phyloP scores from a whole-genome alignment of 106 monocot genomes.

The Acorus gramineus region DNA sequence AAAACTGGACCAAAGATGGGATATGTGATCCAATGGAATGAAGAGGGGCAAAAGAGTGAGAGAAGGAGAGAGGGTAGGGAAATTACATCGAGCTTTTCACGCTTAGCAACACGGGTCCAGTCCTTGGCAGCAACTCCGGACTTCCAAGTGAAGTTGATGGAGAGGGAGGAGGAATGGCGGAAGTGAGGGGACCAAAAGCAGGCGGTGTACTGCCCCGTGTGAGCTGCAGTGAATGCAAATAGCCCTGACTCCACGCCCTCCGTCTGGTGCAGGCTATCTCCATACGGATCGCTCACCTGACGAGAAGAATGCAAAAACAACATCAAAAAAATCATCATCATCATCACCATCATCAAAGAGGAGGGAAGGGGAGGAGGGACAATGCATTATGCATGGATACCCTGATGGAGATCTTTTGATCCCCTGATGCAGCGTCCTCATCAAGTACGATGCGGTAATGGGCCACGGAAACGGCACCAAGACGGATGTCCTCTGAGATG shows the following conservation, averaged over 20 bases:
- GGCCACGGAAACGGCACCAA: constrained; percentile 18
- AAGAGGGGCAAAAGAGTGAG: too few species aligned
- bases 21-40: too few species aligned
- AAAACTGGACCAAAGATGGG: too few species aligned
- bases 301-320: background rate
- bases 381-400: background rate
- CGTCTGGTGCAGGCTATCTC: constrained; percentile 15
- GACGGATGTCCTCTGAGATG: constrained; percentile 23
- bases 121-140: constrained; percentile 7
- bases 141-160: constrained; percentile 30
- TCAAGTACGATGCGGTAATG: constrained; percentile 15
- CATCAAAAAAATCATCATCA: too few species aligned
- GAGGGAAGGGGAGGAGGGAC: background rate
- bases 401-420: constrained; percentile 12
- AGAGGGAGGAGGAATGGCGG: constrained; percentile 13
- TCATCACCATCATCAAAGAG: too few species aligned
- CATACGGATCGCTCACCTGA: constrained; percentile 21
- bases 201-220: constrained; percentile 17
- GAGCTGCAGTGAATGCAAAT: constrained; percentile 19
- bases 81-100: constrained; percentile 20
- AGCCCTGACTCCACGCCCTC: constrained; percentile 23
- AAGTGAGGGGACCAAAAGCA: constrained; percentile 34
- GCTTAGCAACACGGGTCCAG: constrained; percentile 10
- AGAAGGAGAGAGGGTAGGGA: background rate
- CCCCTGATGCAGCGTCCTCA: background rate